Evolutionary conservation across 495 filamentous ascomycete species (phyloP).

Genomic region (Talaromyces borbonicus): DNA sequence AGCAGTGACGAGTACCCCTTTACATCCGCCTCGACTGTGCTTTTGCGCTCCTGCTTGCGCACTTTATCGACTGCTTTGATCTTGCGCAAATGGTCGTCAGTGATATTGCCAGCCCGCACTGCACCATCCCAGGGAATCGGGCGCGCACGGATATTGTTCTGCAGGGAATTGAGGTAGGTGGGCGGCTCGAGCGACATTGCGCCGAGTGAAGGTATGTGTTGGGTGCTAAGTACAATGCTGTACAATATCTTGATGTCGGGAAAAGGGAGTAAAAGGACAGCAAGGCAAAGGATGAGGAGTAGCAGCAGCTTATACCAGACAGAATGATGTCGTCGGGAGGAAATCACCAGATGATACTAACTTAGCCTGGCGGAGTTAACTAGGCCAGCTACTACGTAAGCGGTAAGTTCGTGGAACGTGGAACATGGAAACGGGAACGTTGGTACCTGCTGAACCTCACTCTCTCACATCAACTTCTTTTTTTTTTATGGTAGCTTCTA

Average conservation of each 20-base stretch:
- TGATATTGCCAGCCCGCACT: conserved; percentile 85
- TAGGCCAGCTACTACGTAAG: too few relatives aligned
- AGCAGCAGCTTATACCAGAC: not conserved
- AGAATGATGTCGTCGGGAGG: conserved; percentile 1
- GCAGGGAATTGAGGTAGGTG: conserved; percentile 79
- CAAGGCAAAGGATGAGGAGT: too few relatives aligned
- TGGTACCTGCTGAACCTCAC: too few relatives aligned
- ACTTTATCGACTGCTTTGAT: conserved; percentile 98
- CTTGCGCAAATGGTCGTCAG: conserved; percentile 86
- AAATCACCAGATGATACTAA: too few relatives aligned
- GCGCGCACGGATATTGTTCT: conserved; percentile 87
- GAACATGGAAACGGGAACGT: too few relatives aligned
- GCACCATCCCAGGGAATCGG: conserved; percentile 98
- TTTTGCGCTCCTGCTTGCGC: conserved; percentile 73
- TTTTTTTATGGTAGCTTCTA: too few relatives aligned
- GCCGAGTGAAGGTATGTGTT: conserved; percentile 12
- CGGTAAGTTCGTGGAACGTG: too few relatives aligned
- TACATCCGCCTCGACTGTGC: conserved; percentile 70
- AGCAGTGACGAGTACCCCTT: conserved; percentile 70
- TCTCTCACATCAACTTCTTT: too few relatives aligned
- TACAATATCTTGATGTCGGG: not conserved
- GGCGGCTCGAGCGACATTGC: conserved; percentile 82
- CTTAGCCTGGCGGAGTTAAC: too few relatives aligned
- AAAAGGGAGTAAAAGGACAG: too few relatives aligned
- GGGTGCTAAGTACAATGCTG: not conserved